Base-by-base conservation (phyloP, 805 yeast genomes). In the Metschnikowia colocasiae region DNA sequence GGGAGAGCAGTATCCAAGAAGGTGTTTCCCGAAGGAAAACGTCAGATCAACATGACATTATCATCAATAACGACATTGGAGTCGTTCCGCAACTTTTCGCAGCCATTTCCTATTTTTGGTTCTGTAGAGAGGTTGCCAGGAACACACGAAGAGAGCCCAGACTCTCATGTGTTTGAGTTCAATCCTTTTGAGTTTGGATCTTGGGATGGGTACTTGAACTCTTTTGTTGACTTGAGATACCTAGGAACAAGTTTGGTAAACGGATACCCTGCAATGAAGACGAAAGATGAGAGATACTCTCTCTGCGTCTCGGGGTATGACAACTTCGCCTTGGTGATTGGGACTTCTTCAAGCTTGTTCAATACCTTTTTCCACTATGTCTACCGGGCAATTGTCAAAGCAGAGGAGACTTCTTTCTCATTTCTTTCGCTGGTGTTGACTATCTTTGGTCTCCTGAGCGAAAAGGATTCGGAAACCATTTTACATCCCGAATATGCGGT, bases 141-240 rank as follows among this genome's bases (percentile, higher is more conserved):
- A 19, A 51, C 55, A 9, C 57, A 54, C 41, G 52, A 49, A 8
- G 57, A 64, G n/a, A 59, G 66, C 40, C n/a, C 56, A 1, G 60
- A 61, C 27, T 74, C 83, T 1, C 75, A 71, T 48, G 49, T 79
- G 2, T 74, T 81, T 51, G 88, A 83, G 59, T 76, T 83, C 53
- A 79, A 76, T 12, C 87, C 87, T 0, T 80, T 62, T 56, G 89
- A 83, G 48, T 82, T 82, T 65, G 88, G 88, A 0, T 79, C 85
- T 0, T 83, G 87, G 86, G 85, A 81, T 51, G 50, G 65, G 12
- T 60, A 61, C 34, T 52, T 76, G 29, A 62, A 69, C 31, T 65
- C 78, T 4, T 83, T 83, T 53, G 65, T 75, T 3, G 70, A 76
- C n/a, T 53, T 76, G 34, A 71, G 70, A 48, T 82, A 74, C 53